phyloP scores from a whole-genome alignment of 2,329 filamentous ascomycete genomes.

The Pseudogymnoascus sp. region DNA sequence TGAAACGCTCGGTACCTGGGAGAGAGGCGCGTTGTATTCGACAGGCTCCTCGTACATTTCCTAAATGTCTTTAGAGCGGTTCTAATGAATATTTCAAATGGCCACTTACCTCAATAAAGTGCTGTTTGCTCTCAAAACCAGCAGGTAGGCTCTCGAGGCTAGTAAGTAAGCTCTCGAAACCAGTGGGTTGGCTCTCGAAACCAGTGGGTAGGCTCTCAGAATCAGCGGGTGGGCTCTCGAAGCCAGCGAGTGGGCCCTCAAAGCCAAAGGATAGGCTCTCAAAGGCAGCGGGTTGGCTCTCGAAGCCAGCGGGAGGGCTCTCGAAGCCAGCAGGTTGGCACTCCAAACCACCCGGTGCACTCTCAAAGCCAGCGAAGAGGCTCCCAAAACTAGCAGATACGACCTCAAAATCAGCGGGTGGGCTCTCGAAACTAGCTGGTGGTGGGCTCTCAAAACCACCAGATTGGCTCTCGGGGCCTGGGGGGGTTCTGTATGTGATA shows the following conservation, averaged over 20 bases:
- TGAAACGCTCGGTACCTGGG: not conserved
- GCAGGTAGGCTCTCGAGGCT: too few species aligned
- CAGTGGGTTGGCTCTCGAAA: too few species aligned
- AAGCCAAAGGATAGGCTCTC: not conserved
- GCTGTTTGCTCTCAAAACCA: not conserved
- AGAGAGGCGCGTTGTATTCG: not conserved
- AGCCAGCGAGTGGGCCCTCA: not conserved
- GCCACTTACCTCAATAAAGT: not conserved
- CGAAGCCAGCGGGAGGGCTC: too few species aligned
- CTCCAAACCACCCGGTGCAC: not conserved
- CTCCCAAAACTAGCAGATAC: not conserved
- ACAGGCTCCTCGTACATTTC: not conserved
- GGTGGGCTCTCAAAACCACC: too few species aligned
- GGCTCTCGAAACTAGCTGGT: too few species aligned
- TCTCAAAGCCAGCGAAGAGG: too few species aligned
- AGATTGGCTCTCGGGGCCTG: not conserved
- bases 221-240: not conserved
- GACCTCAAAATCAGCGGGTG: not conserved
- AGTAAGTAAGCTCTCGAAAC: too few species aligned
- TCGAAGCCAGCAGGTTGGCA: not conserved
- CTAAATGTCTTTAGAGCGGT: not conserved
- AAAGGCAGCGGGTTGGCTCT: not conserved
- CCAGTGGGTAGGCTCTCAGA: not conserved
- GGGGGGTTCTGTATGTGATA: not conserved
- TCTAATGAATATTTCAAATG: not conserved